Conservation (phyloP, 2,329 filamentous ascomycete species). For the Ilyonectria robusta region DNA sequence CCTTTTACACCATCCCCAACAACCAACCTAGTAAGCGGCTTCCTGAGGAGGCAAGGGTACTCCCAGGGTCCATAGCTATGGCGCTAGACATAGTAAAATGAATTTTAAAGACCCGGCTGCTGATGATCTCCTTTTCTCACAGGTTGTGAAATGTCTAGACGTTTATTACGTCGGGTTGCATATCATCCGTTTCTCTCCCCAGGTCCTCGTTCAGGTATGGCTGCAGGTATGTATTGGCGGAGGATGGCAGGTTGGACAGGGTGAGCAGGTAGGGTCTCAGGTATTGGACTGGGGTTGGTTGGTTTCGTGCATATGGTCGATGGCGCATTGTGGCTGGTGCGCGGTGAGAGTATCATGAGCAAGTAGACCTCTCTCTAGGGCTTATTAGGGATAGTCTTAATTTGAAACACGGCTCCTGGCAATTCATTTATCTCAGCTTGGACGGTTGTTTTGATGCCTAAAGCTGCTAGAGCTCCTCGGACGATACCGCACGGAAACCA, state of each 20-base stretch:
- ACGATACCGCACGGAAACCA: slow-evolving; percentile 97
- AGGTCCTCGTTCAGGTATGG: slow-evolving; percentile 32
- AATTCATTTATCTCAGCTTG: slow-evolving; percentile 91
- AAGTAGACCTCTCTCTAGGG: slow-evolving; percentile 44
- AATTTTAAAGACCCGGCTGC: slow-evolving; percentile 51
- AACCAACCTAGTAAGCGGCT: slow-evolving; percentile 47
- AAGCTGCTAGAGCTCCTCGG: slow-evolving; percentile 88
- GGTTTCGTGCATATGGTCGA: slow-evolving; percentile 35
- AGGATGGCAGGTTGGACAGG: slow-evolving; percentile 1
- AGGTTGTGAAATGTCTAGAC: slow-evolving; percentile 55
- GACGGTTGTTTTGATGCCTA: slow-evolving; percentile 92
- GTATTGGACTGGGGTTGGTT: slow-evolving; percentile 39
- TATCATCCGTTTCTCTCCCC: slow-evolving; percentile 28
- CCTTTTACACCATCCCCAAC: slow-evolving; percentile 40
- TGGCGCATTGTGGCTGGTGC: slow-evolving; percentile 36
- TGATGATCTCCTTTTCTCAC: slow-evolving; percentile 53
- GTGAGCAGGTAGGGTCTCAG: slow-evolving; percentile 26
- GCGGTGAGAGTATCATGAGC: slow-evolving; percentile 45
- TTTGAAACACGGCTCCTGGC: slow-evolving; percentile 93
- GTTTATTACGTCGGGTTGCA: slow-evolving; percentile 38
- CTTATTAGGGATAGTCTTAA: slow-evolving; percentile 84
- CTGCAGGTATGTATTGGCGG: slow-evolving; percentile 40
- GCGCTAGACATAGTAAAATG: slow-evolving; percentile 55
- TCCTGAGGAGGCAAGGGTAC: slow-evolving; percentile 46
- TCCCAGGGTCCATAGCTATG: slow-evolving; percentile 52